Evolutionary conservation across 164 flowering plant genomes (phyloP).

Genomic region (Vitis labrusca): DNA sequence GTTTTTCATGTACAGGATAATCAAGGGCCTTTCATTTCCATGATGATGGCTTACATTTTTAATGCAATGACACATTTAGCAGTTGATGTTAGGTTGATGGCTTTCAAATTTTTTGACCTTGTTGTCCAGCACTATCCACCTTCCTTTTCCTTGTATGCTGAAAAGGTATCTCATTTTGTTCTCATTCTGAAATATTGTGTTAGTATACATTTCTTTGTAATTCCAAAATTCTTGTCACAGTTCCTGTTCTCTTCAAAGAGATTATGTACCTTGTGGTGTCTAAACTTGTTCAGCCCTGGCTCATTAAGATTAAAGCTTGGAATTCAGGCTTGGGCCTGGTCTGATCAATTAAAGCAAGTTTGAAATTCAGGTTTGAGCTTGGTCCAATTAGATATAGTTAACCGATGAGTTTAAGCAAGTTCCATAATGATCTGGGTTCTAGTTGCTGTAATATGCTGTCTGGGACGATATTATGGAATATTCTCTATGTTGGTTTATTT

Average conservation of each 20-base stretch:
- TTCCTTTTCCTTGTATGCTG: conserved; percentile 63
- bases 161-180: conserved; percentile 51
- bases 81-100: conserved; percentile 78
- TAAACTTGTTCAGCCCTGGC: too few species aligned
- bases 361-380: too few species aligned
- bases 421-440: too few species aligned
- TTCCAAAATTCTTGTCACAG: not conserved
- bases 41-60: conserved; percentile 76
- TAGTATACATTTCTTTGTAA: not conserved
- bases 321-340: too few species aligned
- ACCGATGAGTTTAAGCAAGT: too few species aligned
- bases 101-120: conserved; percentile 84
- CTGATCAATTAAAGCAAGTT: too few species aligned
- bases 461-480: not conserved
- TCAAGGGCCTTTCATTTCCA: conserved; percentile 59
- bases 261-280: too few species aligned
- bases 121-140: conserved; percentile 66
- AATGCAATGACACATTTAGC: conserved; percentile 84
- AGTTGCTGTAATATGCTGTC: too few species aligned
- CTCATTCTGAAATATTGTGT: not conserved
- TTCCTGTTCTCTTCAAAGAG: not conserved
- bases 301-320: too few species aligned
- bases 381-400: too few species aligned
- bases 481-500: not conserved
- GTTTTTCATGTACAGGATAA: conserved; percentile 52